A percentile compares a stretch with the other conserved stretches of the same genome.
Evolutionary conservation across 2,329 filamentous ascomycete species (phyloP).

Genomic region (Sclerotinia minor): DNA sequence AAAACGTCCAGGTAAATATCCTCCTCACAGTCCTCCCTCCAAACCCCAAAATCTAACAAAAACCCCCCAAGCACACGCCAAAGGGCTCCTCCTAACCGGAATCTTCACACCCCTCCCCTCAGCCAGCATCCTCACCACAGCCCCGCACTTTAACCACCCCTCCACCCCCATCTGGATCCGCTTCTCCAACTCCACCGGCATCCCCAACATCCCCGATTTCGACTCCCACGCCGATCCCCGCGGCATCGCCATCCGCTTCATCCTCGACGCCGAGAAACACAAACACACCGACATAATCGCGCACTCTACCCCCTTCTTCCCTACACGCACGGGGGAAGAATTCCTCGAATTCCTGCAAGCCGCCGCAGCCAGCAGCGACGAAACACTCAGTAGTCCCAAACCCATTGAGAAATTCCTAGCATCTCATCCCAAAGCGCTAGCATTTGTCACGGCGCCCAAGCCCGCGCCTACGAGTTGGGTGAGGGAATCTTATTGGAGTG

Average conservation of each 20-base stretch:
- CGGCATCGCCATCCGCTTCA: slow-evolving; percentile 52
- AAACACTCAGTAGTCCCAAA: slow-evolving; percentile 6
- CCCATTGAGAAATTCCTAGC: slow-evolving; percentile 47
- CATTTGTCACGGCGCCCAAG: slow-evolving; percentile 52
- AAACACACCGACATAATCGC: slow-evolving; percentile 58
- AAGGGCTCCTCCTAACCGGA: slow-evolving; percentile 53
- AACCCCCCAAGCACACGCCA: slow-evolving; percentile 50
- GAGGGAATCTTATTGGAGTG: slow-evolving; percentile 49
- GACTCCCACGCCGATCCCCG: slow-evolving; percentile 50
- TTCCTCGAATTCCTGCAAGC: slow-evolving; percentile 53
- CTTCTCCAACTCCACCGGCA: slow-evolving; percentile 54
- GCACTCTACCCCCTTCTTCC: slow-evolving; percentile 55
- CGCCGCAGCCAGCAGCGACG: slow-evolving; percentile 42
- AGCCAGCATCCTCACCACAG: slow-evolving; percentile 49
- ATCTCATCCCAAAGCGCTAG: slow-evolving; percentile 48
- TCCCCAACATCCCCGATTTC: slow-evolving; percentile 52
- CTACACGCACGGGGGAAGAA: slow-evolving; percentile 52
- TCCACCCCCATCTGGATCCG: slow-evolving; percentile 49
- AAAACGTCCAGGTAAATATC: slow-evolving; percentile 14
- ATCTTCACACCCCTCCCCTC: slow-evolving; percentile 51
- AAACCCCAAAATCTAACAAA: not conserved
- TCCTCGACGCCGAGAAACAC: slow-evolving; percentile 44
- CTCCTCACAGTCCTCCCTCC: not conserved
- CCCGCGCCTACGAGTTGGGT: slow-evolving; percentile 52
- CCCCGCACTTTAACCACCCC: slow-evolving; percentile 50